Evolutionary conservation across 2,329 filamentous ascomycete species (phyloP).

Genomic region (Zalaria obscura): DNA sequence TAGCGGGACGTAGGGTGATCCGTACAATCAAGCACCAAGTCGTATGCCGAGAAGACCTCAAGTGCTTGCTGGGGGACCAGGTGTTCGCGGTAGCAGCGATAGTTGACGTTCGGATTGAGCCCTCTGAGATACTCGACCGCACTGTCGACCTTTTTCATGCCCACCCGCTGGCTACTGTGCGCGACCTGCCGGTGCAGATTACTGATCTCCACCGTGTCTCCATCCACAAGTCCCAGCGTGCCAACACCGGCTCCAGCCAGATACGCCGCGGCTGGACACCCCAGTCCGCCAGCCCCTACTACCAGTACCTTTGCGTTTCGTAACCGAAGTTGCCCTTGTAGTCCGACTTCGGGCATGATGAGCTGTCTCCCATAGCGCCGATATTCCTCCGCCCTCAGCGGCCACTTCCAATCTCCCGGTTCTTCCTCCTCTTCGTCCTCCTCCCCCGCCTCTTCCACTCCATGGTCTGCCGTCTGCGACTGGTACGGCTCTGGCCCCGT

Average conservation of each 20-base stretch:
- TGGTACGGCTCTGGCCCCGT: conserved; percentile 1
- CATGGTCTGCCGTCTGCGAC: background rate
- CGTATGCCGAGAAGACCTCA: conserved; percentile 54
- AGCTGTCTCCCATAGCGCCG: conserved; percentile 80
- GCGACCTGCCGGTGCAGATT: conserved; percentile 89
- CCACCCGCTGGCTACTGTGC: conserved; percentile 57
- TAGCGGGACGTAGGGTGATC: conserved; percentile 88
- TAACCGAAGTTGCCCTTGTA: conserved; percentile 64
- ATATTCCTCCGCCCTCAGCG: conserved; percentile 60
- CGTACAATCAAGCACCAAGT: conserved; percentile 85
- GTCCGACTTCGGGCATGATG: conserved; percentile 69
- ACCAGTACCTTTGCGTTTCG: conserved; percentile 60
- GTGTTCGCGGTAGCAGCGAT: conserved; percentile 47
- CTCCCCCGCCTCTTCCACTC: too few relatives aligned
- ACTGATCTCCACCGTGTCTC: conserved; percentile 73
- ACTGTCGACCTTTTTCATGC: conserved; percentile 69
- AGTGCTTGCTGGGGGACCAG: conserved; percentile 56
- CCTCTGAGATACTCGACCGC: conserved; percentile 36
- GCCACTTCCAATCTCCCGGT: conserved; percentile 36
- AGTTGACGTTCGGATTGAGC: conserved; percentile 58
- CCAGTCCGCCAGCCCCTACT: conserved; percentile 77
- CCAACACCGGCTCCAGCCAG: conserved; percentile 81
- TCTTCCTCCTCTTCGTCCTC: background rate
- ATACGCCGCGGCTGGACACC: conserved; percentile 87
- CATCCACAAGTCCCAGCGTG: conserved; percentile 71